Conservation (phyloP, 371 early-diverging fungal genomes). For the Choanephora cucurbitarum region DNA sequence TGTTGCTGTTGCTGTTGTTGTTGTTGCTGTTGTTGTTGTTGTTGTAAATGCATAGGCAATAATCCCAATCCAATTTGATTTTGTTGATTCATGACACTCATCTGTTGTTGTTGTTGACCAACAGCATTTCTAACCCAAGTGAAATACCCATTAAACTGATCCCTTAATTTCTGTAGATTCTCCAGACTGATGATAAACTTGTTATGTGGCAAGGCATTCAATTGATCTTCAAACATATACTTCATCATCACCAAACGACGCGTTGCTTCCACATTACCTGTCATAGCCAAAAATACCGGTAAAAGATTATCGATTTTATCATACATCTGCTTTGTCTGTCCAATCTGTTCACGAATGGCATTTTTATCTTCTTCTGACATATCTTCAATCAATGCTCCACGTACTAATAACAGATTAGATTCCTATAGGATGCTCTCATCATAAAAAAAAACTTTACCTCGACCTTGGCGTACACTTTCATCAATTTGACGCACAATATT, state of each 20-base stretch:
- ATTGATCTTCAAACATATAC: slow-evolving; percentile 62
- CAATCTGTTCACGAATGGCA: slow-evolving; percentile 42
- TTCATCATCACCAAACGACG: slow-evolving; percentile 58
- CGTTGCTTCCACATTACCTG: slow-evolving; percentile 45
- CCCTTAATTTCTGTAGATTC: slow-evolving; percentile 47
- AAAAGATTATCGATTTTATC: slow-evolving; percentile 43
- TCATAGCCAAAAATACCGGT: slow-evolving; percentile 49
- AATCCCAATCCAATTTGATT: slow-evolving; percentile 8
- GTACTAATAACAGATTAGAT: slow-evolving; percentile 18
- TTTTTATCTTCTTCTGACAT: slow-evolving; percentile 50
- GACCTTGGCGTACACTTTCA: slow-evolving; percentile 39
- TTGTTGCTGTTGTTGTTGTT: slow-evolving; percentile 13
- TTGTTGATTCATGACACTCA: slow-evolving; percentile 17
- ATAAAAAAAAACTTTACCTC: slow-evolving; percentile 36
- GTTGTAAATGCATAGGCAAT: slow-evolving; percentile 8
- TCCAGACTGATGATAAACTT: slow-evolving; percentile 50
- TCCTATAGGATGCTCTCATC: no score
- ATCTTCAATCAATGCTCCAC: slow-evolving; percentile 30
- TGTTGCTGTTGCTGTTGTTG: no score
- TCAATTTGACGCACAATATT: slow-evolving; percentile 49
- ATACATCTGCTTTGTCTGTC: slow-evolving; percentile 44
- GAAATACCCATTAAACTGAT: slow-evolving; percentile 55
- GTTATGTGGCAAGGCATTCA: slow-evolving; percentile 46
- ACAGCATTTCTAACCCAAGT: slow-evolving; percentile 44
- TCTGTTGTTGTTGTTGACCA: slow-evolving; percentile 29